phyloP scores from a whole-genome alignment of 805 yeast species.

The Saccharomycopsis synnaedendra region DNA sequence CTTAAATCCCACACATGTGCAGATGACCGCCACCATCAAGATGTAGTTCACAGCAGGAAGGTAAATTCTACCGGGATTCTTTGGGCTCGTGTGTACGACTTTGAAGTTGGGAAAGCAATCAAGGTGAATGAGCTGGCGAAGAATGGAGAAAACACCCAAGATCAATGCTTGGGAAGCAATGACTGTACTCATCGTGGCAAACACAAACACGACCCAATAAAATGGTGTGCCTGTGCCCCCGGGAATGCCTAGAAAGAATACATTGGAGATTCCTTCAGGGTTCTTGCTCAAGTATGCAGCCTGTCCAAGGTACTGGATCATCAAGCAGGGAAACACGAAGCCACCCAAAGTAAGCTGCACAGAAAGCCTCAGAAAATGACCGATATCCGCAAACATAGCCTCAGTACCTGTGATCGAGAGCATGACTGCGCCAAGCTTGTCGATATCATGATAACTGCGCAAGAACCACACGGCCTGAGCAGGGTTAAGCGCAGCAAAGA shows the following conservation, averaged over 20 bases:
- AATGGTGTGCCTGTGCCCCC: constrained; percentile 33
- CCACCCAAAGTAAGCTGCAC: constrained; percentile 34
- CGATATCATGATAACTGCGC: constrained; percentile 27
- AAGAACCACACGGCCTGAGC: constrained; percentile 37
- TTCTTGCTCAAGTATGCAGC: constrained; percentile 34
- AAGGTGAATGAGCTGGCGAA: constrained; percentile 39
- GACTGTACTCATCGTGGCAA: constrained; percentile 44
- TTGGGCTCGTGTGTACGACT: constrained; percentile 33
- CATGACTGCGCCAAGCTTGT: constrained; percentile 38
- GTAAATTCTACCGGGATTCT: constrained; percentile 38
- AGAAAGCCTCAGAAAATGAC: constrained; percentile 41
- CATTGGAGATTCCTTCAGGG: constrained; percentile 30
- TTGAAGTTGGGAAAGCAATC: constrained; percentile 43
- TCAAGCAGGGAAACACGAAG: constrained; percentile 41
- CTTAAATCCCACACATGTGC: constrained; percentile 41
- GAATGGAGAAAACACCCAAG: constrained; percentile 40
- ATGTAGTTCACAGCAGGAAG: constrained; percentile 40
- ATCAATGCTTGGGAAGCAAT: constrained; percentile 54
- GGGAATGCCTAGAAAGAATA: constrained; percentile 40
- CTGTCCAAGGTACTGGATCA: constrained; percentile 47
- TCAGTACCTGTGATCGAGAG: constrained; percentile 49
- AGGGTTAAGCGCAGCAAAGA: constrained; percentile 41
- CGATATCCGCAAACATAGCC: constrained; percentile 55
- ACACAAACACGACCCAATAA: constrained; percentile 40
- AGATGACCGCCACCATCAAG: constrained; percentile 38